These are phyloP conservation scores for Colletotrichum agaves DNA, from an alignment of 2,329 filamentous ascomycete species.

Conservation along the genomic window DNA sequence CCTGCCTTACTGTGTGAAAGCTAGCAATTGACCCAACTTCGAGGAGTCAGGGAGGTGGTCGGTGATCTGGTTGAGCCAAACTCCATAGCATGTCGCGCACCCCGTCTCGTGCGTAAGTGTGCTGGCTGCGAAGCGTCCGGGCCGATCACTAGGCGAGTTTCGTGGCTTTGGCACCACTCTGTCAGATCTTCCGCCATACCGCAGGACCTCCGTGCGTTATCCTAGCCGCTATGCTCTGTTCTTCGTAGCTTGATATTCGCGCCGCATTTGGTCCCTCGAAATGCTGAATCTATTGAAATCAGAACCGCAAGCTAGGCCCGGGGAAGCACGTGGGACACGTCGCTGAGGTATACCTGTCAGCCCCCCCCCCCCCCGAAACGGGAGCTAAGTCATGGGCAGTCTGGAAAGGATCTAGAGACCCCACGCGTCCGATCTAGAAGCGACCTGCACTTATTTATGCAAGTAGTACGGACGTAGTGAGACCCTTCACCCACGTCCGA, in stretches of 20 bases:
- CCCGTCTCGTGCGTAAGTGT: slow-evolving; percentile 20
- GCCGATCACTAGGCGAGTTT: neutral
- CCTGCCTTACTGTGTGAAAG: too few species aligned
- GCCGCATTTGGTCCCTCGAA: neutral
- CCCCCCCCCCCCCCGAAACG: neutral
- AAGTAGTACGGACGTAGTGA: slow-evolving; percentile 12
- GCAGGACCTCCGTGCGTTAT: neutral
- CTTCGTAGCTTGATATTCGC: neutral
- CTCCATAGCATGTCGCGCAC: neutral
- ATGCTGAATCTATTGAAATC: neutral
- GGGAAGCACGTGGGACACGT: slow-evolving; percentile 19
- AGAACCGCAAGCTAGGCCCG: neutral
- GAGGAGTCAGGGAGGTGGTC: too few species aligned
- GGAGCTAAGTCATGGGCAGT: neutral
- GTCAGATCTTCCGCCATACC: slow-evolving; percentile 1
- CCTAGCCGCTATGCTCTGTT: neutral
- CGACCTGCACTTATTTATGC: neutral
- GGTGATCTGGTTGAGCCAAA: neutral
- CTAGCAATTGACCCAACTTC: too few species aligned
- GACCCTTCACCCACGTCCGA: neutral
- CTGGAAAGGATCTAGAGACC: neutral
- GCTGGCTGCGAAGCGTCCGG: neutral
- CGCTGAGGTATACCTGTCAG: neutral
- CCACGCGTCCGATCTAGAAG: neutral
- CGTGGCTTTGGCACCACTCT: neutral